Base-by-base conservation (phyloP, 164 flowering plant genomes). In the Magnolia changhungtana region DNA sequence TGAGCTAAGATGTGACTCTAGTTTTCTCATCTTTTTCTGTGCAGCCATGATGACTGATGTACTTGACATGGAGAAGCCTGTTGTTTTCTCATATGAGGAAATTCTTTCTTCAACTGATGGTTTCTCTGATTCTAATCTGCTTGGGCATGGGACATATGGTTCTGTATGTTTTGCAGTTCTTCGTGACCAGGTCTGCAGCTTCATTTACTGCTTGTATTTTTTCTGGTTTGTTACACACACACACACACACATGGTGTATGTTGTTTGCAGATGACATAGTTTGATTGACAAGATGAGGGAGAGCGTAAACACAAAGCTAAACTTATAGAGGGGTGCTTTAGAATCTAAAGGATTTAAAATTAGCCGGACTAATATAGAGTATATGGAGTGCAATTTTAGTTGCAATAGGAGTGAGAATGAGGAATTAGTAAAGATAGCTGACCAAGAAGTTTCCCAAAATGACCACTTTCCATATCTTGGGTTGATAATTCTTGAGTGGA, bases 91-190 rank as follows among this genome's bases (percentile, higher is more conserved):
- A n/a, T 93, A 88, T 77, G 91, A 89, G 74, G 98, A 95, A 69
- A 87, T 95, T 75, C 79, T 85, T 21, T 75, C 83, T 68, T 82
- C 94, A 65, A 90, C 96, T 65, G 92, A 92, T 78, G 88, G 89
- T 50, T 95, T 95, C 82, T 88, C 98, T 77, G 99, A 95, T 72
- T 86, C 98, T 67, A 88, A 80, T 88, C 89, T 92, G 69, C 87
- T 95, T 85, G 99, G 99, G 14, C 91, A 90, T 80, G 99, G 99
- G 80, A 92, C 90, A 45, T 95, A 92, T 85, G 99, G 98, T 72
- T 92, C 98, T 67, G 98, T 95, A 51, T 95, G 91, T 81, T 89
- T 87, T 83, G 95, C 87, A 72, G 63, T 86, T 76, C 90, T 95
- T 21, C 90, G 80, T 7, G 95, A 93, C 71, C 96, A 92, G 98